phyloP scores from a whole-genome alignment of 2,329 filamentous ascomycete species.

The Talaromyces sp. region DNA sequence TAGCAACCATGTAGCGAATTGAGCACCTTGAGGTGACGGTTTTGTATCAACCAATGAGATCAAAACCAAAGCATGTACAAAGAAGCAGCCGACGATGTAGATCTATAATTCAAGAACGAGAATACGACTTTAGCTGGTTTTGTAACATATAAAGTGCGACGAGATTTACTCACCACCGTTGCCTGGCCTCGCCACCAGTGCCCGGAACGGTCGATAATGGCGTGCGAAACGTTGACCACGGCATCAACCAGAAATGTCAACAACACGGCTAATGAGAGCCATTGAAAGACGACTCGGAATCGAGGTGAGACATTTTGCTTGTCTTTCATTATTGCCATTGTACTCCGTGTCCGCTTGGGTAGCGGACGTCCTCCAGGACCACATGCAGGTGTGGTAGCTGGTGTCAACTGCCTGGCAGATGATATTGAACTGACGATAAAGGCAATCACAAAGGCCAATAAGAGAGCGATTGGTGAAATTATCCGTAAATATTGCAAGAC shows the following conservation, averaged over 20 bases:
- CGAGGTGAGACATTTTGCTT: constrained; percentile 60
- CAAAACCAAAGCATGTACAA: constrained; percentile 80
- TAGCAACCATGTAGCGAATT: constrained; percentile 75
- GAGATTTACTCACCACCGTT: constrained; percentile 60
- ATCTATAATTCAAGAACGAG: constrained; percentile 54
- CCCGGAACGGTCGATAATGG: constrained; percentile 61
- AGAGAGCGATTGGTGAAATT: constrained; percentile 61
- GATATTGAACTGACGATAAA: constrained; percentile 62
- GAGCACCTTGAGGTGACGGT: constrained; percentile 74
- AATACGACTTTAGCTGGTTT: background rate
- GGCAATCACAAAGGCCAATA: constrained; percentile 61
- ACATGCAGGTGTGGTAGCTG: constrained; percentile 50
- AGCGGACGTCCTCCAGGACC: constrained; percentile 90
- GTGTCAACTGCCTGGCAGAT: constrained; percentile 48
- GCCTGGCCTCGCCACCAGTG: constrained; percentile 81
- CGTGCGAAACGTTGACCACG: constrained; percentile 69
- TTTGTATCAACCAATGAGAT: constrained; percentile 82
- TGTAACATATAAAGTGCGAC: background rate
- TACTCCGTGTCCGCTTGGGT: constrained; percentile 60
- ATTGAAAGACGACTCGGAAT: constrained; percentile 71
- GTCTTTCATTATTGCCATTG: constrained; percentile 46
- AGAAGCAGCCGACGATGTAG: constrained; percentile 78
- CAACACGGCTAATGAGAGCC: constrained; percentile 67
- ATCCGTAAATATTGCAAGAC: constrained; percentile 52
- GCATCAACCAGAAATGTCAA: constrained; percentile 74